Evolutionary conservation across 2,329 filamentous ascomycete genomes (phyloP).

Genomic region (Sclerotinia borealis): DNA sequence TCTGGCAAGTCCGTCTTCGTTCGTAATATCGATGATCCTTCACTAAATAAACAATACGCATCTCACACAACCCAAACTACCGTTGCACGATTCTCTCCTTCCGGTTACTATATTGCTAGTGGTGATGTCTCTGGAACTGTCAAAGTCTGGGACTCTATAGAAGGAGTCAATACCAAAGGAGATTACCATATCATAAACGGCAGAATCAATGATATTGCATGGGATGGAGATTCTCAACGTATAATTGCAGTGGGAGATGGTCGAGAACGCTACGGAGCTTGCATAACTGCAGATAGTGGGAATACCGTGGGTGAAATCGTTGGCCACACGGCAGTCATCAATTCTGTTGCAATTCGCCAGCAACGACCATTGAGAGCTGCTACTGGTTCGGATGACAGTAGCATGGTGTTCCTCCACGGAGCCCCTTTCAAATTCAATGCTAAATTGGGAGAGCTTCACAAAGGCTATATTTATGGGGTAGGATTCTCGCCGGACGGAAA

Average conservation of each 20-base stretch:
- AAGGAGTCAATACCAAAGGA: constrained; percentile 76
- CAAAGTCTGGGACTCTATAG: constrained; percentile 87
- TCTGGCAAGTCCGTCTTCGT: constrained; percentile 96
- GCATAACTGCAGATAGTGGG: constrained; percentile 90
- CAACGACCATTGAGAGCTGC: constrained; percentile 87
- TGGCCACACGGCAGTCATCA: constrained; percentile 86
- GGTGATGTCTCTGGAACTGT: constrained; percentile 82
- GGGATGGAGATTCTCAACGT: constrained; percentile 94
- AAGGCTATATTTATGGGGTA: constrained; percentile 81
- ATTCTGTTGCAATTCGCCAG: constrained; percentile 81
- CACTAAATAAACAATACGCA: constrained; percentile 81
- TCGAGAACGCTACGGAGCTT: constrained; percentile 87
- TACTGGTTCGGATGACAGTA: constrained; percentile 85
- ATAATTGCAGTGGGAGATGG: constrained; percentile 95
- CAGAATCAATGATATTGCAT: constrained; percentile 91
- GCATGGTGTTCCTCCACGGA: constrained; percentile 86
- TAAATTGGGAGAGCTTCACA: constrained; percentile 73
- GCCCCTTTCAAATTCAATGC: constrained; percentile 93
- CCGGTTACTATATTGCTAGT: constrained; percentile 89
- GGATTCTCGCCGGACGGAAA: constrained; percentile 87
- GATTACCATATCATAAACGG: constrained; percentile 94
- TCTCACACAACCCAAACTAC: constrained; percentile 85
- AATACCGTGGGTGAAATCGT: constrained; percentile 94
- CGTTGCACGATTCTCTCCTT: constrained; percentile 89
- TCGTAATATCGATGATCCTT: constrained; percentile 85